Evolutionary conservation across 306 rosid genomes (phyloP).

Genomic region (Mucuna pruriens): DNA sequence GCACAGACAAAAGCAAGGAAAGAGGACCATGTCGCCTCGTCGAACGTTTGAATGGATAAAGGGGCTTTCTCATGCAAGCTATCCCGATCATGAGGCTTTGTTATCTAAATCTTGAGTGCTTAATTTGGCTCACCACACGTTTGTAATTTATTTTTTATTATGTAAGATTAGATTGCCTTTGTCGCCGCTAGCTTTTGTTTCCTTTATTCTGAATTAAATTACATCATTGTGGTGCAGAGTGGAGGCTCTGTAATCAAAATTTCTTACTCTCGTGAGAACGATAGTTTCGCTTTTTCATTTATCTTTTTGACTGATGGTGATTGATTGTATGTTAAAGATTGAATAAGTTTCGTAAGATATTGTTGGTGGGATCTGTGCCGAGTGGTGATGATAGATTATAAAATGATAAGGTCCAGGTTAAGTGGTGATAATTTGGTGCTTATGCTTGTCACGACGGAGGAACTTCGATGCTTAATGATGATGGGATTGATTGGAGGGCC

Average conservation of each 20-base stretch:
- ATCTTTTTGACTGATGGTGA: slow-evolving; percentile 15
- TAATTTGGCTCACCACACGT: slow-evolving; percentile 15
- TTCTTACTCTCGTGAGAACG: slow-evolving; percentile 33
- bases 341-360: not conserved
- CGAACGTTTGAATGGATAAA: slow-evolving; percentile 73
- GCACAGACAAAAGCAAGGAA: slow-evolving; percentile 48
- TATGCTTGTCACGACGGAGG: slow-evolving; percentile 55
- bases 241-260: slow-evolving; percentile 36
- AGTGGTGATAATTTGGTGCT: slow-evolving; percentile 35
- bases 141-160: not conserved
- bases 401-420: slow-evolving; percentile 28
- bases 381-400: slow-evolving; percentile 30
- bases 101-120: slow-evolving; percentile 31
- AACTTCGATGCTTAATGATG: slow-evolving; percentile 45
- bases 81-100: slow-evolving; percentile 37
- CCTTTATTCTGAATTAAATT: slow-evolving; percentile 29
- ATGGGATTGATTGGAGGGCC: slow-evolving; percentile 35
- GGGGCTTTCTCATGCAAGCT: slow-evolving; percentile 59
- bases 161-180: not conserved
- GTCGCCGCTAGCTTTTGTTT: slow-evolving; percentile 8
- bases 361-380: not conserved
- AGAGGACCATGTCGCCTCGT: slow-evolving; percentile 59
- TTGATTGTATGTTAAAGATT: not conserved
- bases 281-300: not conserved
- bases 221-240: not conserved